Evolutionary conservation across 257 asterid genomes (phyloP).

Genomic region (Thymus quinquecostatus): DNA sequence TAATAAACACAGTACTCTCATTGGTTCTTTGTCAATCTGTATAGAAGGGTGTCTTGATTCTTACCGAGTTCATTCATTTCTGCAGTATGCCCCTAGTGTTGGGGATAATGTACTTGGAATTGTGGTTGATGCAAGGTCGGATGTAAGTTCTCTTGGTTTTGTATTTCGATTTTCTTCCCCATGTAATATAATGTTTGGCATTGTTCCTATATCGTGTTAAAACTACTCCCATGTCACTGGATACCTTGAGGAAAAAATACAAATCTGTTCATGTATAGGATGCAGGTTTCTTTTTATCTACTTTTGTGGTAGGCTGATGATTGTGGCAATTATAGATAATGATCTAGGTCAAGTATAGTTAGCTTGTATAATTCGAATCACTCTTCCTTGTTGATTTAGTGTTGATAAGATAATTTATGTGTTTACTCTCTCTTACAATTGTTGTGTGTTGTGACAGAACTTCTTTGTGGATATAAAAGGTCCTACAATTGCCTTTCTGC

Average conservation of each 20-base stretch:
- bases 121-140: slow-evolving; percentile 80
- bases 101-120: slow-evolving; percentile 95
- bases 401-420: background rate
- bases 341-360: no score
- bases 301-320: no score
- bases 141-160: slow-evolving; percentile 61
- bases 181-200: background rate
- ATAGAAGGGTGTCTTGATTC: slow-evolving; percentile 6
- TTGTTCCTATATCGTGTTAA: background rate
- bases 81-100: slow-evolving; percentile 75
- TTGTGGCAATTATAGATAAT: no score
- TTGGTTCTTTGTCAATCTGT: slow-evolving; percentile 3
- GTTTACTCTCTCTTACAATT: slow-evolving; percentile 13
- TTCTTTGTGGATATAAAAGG: slow-evolving; percentile 92
- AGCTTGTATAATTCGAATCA: background rate
- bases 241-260: slow-evolving; percentile 22
- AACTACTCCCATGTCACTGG: background rate
- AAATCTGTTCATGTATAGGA: slow-evolving; percentile 58
- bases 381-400: background rate
- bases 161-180: background rate
- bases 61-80: slow-evolving; percentile 27
- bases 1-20: slow-evolving; percentile 42
- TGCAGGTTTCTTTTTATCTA: no score
- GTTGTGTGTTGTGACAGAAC: slow-evolving; percentile 53
- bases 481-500: slow-evolving; percentile 75